Base-by-base conservation (phyloP, 1,284 basidiomycete genomes). In the Apiotrichum sp. region DNA sequence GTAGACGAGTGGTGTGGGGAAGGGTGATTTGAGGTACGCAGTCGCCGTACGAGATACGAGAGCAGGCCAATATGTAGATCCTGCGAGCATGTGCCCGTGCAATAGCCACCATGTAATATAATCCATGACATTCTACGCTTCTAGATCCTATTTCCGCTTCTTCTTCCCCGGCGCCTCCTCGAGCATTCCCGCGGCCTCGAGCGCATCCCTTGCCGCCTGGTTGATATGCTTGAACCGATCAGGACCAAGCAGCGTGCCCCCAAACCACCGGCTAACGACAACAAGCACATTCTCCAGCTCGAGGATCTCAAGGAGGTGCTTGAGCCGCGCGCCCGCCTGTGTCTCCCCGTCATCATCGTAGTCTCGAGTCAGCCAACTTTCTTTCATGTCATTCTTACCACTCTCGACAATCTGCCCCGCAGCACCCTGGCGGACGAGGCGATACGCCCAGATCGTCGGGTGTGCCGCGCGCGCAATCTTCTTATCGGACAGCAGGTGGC, bases 301-400 rank as follows among this genome's bases (percentile, higher is more conserved):
- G 52, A 96, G 73, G 43, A 95, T 91, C 59, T 93, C 89, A 6
- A 96, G 76, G 1, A 96, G 80, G 72, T 95, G 91, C 1, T 88
- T 88, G 31, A 96, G 76, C 3, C 92, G 82, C 35, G 86, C 84
- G 6, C 93, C 92, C 6, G 93, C 93, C 1, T 90, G 90, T 0
- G 86, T 86, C 75, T 97, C 93, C 1, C 91, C 89, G 61, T 96
- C 89, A 60, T 97, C 93, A 60, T 93, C 89, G 59, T 93, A 93
- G 70, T 96, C 92, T 93, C 8, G 36, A 38, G 7, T 38, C 7
- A 38, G 13, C 36, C 22, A 22, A 38, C 36, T 31, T 14, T 36
- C 4, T 8, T 32, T 40, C n/a, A 43, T 16, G 4, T 22, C 16
- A 11, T 2, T 70, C 72, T 62, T 35, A 75, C 74, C 74, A 36